These are phyloP conservation scores for Melanomma pulvis-pyrius DNA, from an alignment of 495 filamentous ascomycete genomes.

Conservation along the genomic window DNA sequence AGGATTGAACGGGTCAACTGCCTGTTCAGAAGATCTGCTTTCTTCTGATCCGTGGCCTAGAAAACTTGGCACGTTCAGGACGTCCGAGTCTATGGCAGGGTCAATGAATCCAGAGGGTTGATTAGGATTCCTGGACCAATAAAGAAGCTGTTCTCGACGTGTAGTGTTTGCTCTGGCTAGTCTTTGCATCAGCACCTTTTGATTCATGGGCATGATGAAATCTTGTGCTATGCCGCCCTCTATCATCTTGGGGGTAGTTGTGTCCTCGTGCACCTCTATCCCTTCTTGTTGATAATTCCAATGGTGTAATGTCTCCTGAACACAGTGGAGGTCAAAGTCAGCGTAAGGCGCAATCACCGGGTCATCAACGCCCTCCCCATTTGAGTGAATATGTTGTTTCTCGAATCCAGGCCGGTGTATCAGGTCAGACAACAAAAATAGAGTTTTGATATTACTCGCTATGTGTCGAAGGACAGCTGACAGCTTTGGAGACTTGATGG, in stretches of 20 bases:
- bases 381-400: conserved; percentile 2
- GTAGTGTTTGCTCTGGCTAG: conserved; percentile 16
- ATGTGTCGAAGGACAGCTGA: background rate
- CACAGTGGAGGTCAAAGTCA: conserved; percentile 4
- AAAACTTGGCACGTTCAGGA: too few species aligned
- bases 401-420: conserved; percentile 2
- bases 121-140: conserved; percentile 14
- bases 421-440: background rate
- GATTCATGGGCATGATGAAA: background rate
- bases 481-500: background rate
- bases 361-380: background rate
- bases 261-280: background rate
- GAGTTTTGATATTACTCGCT: background rate
- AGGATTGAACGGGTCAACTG: too few species aligned
- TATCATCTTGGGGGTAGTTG: background rate
- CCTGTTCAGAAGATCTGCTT: too few species aligned
- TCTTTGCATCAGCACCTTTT: background rate
- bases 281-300: background rate
- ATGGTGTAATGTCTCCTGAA: background rate
- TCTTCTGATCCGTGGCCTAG: too few species aligned
- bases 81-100: too few species aligned
- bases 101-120: background rate
- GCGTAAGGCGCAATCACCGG: background rate
- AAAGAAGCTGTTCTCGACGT: conserved; percentile 16
- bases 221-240: background rate